Evolutionary conservation across 352 stramenopile species (phyloP).

Genomic region (Phytophthora pisi): DNA sequence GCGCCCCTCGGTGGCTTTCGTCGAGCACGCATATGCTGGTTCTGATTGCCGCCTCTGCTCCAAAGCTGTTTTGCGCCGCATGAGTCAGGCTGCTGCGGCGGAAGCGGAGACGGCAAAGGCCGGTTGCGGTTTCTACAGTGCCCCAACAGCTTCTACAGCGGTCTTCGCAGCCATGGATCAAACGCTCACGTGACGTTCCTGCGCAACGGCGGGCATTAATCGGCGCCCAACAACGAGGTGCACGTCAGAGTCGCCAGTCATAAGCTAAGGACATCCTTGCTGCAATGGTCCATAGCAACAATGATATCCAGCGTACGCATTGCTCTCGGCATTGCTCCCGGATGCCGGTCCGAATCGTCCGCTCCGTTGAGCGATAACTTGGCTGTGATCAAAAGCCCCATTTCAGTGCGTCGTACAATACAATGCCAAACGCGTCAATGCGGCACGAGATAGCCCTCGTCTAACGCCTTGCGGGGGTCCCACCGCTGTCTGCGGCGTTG

Average conservation of each 20-base stretch:
- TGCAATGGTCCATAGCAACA: too few relatives aligned
- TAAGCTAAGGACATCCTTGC: background rate
- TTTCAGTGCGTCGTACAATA: conserved; percentile 19
- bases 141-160: conserved; percentile 28
- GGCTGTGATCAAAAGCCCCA: background rate
- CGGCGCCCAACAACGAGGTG: conserved; percentile 1
- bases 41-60: conserved; percentile 10
- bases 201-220: conserved; percentile 13
- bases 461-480: conserved; percentile 11
- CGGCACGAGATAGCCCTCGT: conserved; percentile 13
- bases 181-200: conserved; percentile 10
- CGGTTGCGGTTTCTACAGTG: background rate
- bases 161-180: conserved; percentile 4
- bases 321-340: background rate
- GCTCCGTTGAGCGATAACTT: too few relatives aligned
- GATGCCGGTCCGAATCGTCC: background rate
- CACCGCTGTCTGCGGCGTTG: conserved; percentile 19
- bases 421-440: conserved; percentile 1
- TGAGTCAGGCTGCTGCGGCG: conserved; percentile 7
- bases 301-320: background rate
- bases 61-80: conserved; percentile 11
- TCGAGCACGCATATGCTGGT: conserved; percentile 29
- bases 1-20: conserved; percentile 15
- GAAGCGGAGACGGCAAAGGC: background rate
- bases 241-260: background rate